A percentile compares a stretch with the other conserved stretches of the same genome.
Evolutionary conservation across 176 grass and related monocot species (phyloP).

Genomic region (Alloteropsis semialata): DNA sequence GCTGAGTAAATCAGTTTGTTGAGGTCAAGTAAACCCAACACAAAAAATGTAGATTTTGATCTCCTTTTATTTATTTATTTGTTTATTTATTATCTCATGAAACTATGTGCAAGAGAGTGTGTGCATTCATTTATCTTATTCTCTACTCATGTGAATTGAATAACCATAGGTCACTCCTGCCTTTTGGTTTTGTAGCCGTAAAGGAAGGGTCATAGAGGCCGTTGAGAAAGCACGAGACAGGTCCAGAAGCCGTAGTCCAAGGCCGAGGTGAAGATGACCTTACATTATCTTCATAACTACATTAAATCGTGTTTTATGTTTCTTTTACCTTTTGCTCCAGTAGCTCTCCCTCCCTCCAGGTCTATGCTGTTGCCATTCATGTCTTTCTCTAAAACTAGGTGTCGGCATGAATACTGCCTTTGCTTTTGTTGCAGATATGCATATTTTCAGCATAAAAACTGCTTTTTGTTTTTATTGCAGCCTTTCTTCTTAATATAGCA

Average conservation of each 20-base stretch:
- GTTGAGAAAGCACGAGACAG: constrained; percentile 52
- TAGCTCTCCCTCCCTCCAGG: neutral
- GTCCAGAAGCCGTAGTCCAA: constrained; percentile 89
- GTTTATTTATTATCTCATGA: neutral
- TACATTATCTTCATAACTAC: neutral
- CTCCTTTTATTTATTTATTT: neutral
- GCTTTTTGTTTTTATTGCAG: neutral
- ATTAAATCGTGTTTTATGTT: neutral
- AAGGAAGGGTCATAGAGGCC: constrained; percentile 75
- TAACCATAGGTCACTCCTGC: neutral
- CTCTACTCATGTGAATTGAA: neutral
- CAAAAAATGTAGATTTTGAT: neutral
- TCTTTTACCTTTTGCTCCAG: neutral
- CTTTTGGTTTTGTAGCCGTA: constrained; percentile 48
- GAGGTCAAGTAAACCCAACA: neutral
- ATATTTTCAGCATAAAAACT: neutral
- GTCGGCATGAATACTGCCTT: neutral
- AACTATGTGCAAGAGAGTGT: neutral
- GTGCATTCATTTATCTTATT: neutral
- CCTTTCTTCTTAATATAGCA: neutral
- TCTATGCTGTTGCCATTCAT: neutral
- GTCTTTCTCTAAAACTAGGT: neutral
- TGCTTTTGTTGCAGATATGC: neutral
- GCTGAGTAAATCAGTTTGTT: neutral
- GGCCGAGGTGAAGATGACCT: constrained; percentile 49